Conservation (phyloP, 2,329 filamentous ascomycete species). For the Aspergillus sp. region DNA sequence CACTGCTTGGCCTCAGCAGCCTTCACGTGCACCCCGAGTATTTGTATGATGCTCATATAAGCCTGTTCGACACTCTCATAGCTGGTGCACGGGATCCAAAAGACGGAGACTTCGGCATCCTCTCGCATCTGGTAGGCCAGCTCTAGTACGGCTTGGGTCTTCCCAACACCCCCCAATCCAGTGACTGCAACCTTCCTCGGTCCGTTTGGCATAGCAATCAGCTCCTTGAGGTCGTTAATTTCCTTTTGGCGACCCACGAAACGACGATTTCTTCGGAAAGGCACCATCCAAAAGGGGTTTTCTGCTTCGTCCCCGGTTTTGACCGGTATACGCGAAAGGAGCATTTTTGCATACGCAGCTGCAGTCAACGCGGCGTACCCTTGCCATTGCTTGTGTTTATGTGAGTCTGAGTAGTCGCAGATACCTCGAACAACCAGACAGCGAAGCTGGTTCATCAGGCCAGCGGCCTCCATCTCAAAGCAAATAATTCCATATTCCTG, state of each 20-base stretch:
- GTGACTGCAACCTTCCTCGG: constrained; percentile 9
- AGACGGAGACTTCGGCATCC: constrained; percentile 19
- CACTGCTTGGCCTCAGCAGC: constrained; percentile 8
- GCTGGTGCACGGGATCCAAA: constrained; percentile 28
- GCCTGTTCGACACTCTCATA: constrained; percentile 21
- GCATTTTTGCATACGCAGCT: neutral
- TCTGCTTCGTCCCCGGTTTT: neutral
- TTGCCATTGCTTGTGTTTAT: constrained; percentile 8
- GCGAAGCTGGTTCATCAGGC: constrained; percentile 1
- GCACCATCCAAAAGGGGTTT: constrained; percentile 8
- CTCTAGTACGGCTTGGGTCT: constrained; percentile 29
- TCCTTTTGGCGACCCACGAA: constrained; percentile 16
- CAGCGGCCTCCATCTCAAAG: constrained; percentile 14
- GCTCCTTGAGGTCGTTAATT: constrained; percentile 8
- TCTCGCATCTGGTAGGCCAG: constrained; percentile 18
- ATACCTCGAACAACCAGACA: constrained; percentile 8
- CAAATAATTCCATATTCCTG: neutral
- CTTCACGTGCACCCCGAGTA: constrained; percentile 6
- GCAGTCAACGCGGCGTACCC: neutral
- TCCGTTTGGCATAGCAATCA: constrained; percentile 1
- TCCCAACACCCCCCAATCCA: constrained; percentile 23
- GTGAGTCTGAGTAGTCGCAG: constrained; percentile 7
- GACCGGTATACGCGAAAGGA: neutral
- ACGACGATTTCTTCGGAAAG: constrained; percentile 13
- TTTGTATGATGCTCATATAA: constrained; percentile 18